These are phyloP conservation scores for Aspergillus kassunensis DNA, from an alignment of 495 filamentous ascomycete genomes.

Conservation along the genomic window DNA sequence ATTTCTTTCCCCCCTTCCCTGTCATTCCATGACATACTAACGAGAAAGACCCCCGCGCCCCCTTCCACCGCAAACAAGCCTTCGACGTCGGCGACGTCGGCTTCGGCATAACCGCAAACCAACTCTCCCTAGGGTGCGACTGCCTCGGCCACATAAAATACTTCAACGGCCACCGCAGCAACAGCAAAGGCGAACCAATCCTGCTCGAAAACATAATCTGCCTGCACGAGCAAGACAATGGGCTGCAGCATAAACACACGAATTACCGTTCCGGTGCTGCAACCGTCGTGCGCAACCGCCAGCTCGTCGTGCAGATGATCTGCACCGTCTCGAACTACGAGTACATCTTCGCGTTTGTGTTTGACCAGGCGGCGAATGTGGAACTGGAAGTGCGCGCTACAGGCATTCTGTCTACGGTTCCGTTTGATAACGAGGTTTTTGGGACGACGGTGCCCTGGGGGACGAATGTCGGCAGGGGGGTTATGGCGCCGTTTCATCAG, in stretches of 20 bases:
- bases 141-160: constrained; percentile 67
- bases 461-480: constrained; percentile 81
- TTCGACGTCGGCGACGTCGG: constrained; percentile 71
- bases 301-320: constrained; percentile 67
- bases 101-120: constrained; percentile 63
- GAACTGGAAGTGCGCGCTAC: constrained; percentile 83
- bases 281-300: constrained; percentile 56
- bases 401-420: constrained; percentile 80
- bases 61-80: constrained; percentile 68
- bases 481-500: constrained; percentile 75
- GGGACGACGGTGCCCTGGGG: constrained; percentile 63
- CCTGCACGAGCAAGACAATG: constrained; percentile 67
- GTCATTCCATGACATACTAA: background rate
- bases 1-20: constrained; percentile 7
- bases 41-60: constrained; percentile 56
- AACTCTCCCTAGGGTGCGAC: constrained; percentile 64
- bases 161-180: constrained; percentile 54
- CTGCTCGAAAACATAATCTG: constrained; percentile 59
- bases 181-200: constrained; percentile 49
- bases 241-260: constrained; percentile 66
- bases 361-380: constrained; percentile 81
- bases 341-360: constrained; percentile 79
- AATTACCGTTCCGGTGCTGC: constrained; percentile 62
- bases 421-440: constrained; percentile 53
- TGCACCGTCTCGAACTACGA: constrained; percentile 81